These are phyloP conservation scores for Scedosporium minutisporum DNA, from an alignment of 2,329 filamentous ascomycete species.

Conservation along the genomic window DNA sequence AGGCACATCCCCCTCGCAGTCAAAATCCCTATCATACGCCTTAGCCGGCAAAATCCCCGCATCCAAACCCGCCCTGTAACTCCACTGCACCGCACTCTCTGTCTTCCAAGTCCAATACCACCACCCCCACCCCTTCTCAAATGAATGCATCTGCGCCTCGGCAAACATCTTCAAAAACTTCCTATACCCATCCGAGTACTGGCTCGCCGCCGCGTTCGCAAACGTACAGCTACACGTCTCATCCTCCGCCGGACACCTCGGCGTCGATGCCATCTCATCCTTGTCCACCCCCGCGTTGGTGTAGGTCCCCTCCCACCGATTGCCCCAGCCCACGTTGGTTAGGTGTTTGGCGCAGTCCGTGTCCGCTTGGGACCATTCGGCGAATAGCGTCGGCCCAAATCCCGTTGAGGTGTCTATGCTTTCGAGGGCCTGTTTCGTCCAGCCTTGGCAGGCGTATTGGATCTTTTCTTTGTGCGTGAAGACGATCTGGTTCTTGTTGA, in stretches of 20 bases:
- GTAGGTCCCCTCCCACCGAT: constrained; percentile 63
- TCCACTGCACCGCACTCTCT: constrained; percentile 65
- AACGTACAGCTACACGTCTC: constrained; percentile 49
- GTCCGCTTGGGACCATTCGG: constrained; percentile 70
- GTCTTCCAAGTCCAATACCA: constrained; percentile 80
- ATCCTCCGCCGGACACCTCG: constrained; percentile 45
- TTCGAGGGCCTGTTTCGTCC: constrained; percentile 50
- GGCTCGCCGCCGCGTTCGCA: constrained; percentile 47
- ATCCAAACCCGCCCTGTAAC: constrained; percentile 51
- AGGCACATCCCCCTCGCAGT: constrained; percentile 26
- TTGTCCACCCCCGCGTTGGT: constrained; percentile 48
- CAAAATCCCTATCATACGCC: constrained; percentile 43
- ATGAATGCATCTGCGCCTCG: constrained; percentile 65
- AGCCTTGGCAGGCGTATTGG: constrained; percentile 58
- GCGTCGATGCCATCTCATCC: constrained; percentile 45
- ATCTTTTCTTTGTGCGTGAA: constrained; percentile 58
- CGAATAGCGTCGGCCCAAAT: constrained; percentile 66
- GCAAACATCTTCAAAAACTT: constrained; percentile 61
- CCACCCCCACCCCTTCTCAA: constrained; percentile 67
- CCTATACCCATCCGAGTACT: constrained; percentile 54
- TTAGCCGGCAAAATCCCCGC: constrained; percentile 53
- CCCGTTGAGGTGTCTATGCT: constrained; percentile 34
- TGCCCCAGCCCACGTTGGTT: constrained; percentile 62
- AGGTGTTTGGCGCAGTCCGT: constrained; percentile 51
- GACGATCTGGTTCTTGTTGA: constrained; percentile 58